A percentile compares a stretch with the other conserved stretches of the same genome.
Evolutionary conservation across 139 green algal genomes (phyloP).

Genomic region (Chlamydomonas applanata): DNA sequence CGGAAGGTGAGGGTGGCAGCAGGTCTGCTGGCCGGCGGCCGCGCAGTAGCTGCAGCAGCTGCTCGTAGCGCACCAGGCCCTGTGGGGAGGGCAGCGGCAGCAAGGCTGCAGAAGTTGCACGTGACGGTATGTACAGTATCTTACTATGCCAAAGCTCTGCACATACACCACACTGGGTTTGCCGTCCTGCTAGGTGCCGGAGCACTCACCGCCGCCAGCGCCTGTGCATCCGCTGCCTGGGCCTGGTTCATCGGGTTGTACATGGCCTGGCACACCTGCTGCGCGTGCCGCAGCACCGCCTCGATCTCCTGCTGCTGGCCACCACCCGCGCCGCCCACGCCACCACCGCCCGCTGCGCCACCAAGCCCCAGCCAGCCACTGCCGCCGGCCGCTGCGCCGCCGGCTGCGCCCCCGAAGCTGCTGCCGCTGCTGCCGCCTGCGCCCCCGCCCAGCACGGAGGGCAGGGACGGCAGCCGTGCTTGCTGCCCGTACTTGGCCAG

Average conservation of each 20-base stretch:
- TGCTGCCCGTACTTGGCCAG: conserved; percentile 29
- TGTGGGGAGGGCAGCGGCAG: conserved; percentile 22
- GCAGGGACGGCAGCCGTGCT: conserved; percentile 38
- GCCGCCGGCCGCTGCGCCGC: neutral
- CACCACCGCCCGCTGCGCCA: neutral
- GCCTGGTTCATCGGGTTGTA: neutral
- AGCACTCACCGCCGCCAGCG: neutral
- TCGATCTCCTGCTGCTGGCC: conserved; percentile 26
- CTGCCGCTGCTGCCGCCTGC: neutral
- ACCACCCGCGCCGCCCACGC: neutral
- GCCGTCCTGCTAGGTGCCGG: neutral
- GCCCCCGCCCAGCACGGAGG: conserved; percentile 22
- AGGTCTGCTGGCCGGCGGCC: conserved; percentile 60
- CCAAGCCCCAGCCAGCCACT: conserved; percentile 6
- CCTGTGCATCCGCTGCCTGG: conserved; percentile 15
- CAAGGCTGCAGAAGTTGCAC: neutral
- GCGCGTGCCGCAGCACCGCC: conserved; percentile 16
- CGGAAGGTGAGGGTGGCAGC: conserved; percentile 58
- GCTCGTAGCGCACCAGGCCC: conserved; percentile 59
- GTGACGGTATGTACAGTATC: neutral
- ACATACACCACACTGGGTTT: too few species aligned
- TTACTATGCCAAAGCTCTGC: too few species aligned
- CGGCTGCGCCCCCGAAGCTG: neutral
- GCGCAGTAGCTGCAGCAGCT: conserved; percentile 55
- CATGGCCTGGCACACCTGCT: conserved; percentile 8